These are phyloP conservation scores for Eucalyptus regnans DNA, from an alignment of 345 rosid genomes.

Conservation along the genomic window DNA sequence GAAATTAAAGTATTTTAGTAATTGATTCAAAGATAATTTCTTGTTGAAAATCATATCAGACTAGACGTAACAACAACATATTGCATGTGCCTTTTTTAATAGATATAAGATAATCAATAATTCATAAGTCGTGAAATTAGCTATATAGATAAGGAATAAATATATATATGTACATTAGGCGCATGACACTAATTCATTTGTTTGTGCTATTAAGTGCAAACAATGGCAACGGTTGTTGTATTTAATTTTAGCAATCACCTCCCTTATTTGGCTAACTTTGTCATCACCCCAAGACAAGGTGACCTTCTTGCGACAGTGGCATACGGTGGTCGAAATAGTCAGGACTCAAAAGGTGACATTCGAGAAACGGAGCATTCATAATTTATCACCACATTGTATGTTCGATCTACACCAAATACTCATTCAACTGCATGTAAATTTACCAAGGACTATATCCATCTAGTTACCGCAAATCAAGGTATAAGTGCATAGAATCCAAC, in stretches of 20 bases:
- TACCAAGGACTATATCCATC: background rate
- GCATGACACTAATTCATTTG: no score
- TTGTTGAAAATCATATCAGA: no score
- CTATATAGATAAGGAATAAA: no score
- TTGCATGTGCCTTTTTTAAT: background rate
- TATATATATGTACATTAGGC: no score
- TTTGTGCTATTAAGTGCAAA: background rate
- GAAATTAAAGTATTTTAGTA: background rate
- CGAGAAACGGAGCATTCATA: background rate
- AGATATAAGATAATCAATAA: background rate
- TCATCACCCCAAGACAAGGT: background rate
- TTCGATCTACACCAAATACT: background rate
- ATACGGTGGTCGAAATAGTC: background rate
- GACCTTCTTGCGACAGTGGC: background rate
- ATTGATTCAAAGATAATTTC: no score
- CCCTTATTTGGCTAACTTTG: background rate
- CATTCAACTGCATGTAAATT: background rate
- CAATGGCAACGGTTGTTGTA: background rate
- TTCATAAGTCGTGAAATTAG: no score
- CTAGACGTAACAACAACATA: background rate
- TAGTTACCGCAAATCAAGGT: background rate
- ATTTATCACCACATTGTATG: no score
- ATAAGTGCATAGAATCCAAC: no score
- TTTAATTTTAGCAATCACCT: background rate
- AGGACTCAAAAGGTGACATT: background rate